phyloP scores from a whole-genome alignment of 2,329 filamentous ascomycete species.

The Arthrobotrys musiformis region DNA sequence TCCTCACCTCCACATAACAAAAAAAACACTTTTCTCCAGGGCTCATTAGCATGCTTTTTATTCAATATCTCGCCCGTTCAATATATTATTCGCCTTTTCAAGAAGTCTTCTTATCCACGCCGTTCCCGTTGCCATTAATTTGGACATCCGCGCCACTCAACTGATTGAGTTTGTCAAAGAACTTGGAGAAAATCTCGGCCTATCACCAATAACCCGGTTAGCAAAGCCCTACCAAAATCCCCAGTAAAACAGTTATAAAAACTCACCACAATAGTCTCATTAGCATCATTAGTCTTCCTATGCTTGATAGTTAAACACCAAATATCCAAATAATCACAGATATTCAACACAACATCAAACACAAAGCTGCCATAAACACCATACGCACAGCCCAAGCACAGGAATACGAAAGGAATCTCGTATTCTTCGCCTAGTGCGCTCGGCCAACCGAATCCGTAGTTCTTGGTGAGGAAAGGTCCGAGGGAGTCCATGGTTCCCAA shows the following conservation, averaged over 20 bases:
- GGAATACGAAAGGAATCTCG: constrained; percentile 90
- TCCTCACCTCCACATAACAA: background rate
- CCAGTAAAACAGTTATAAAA: background rate
- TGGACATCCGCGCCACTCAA: constrained; percentile 35
- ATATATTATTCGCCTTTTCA: background rate
- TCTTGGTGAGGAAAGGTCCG: constrained; percentile 74
- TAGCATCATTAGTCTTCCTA: constrained; percentile 52
- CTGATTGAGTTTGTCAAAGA: constrained; percentile 41
- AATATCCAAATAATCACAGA: constrained; percentile 97
- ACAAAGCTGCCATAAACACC: constrained; percentile 98
- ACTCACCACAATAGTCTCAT: constrained; percentile 54
- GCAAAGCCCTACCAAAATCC: background rate
- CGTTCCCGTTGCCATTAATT: constrained; percentile 16
- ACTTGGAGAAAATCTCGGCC: constrained; percentile 46
- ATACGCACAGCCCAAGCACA: constrained; percentile 82
- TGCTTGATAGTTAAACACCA: constrained; percentile 99
- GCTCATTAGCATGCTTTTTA: background rate
- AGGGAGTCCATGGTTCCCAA: constrained; percentile 83
- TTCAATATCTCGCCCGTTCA: background rate
- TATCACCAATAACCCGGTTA: constrained; percentile 22
- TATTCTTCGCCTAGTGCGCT: constrained; percentile 79
- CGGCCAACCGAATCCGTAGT: constrained; percentile 73
- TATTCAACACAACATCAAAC: constrained; percentile 94
- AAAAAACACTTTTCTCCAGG: background rate
- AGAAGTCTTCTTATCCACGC: constrained; percentile 37